Percentiles rank a stretch among this genome's conserved stretches.
These are phyloP conservation scores for Leishmania gerbilli DNA, from an alignment of 208 protist species.

Conservation along the genomic window DNA sequence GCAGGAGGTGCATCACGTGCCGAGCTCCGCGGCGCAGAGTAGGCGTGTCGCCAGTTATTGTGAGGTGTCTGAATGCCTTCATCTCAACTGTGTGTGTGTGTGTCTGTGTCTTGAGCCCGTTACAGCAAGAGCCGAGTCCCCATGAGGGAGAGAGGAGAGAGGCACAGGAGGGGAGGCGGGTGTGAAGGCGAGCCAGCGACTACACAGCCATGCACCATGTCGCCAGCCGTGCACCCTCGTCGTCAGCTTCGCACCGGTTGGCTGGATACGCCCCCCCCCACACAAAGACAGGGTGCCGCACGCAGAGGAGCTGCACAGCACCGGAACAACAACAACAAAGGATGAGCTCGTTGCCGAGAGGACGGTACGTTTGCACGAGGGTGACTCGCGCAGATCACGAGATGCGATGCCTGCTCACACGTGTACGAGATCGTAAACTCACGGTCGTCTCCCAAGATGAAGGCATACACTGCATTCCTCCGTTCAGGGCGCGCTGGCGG, in stretches of 20 bases:
- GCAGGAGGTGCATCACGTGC: slow-evolving; percentile 37
- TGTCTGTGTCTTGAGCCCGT: background rate
- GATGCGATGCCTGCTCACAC: background rate
- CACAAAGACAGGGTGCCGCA: background rate
- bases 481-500: background rate
- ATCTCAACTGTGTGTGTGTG: background rate
- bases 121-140: background rate
- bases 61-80: slow-evolving; percentile 35
- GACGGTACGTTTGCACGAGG: background rate
- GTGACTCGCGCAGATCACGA: background rate
- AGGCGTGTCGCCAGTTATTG: slow-evolving; percentile 43
- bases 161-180: background rate
- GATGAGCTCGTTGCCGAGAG: background rate
- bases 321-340: background rate
- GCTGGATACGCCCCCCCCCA: background rate
- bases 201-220: background rate
- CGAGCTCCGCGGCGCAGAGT: slow-evolving; percentile 29
- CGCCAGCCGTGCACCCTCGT: background rate
- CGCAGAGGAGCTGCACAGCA: background rate
- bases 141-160: background rate
- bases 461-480: background rate
- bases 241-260: background rate
- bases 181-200: background rate
- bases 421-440: background rate
- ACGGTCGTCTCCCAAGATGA: background rate